Conservation (phyloP, 495 filamentous ascomycete genomes). For the Aspergillus taichungensis region DNA sequence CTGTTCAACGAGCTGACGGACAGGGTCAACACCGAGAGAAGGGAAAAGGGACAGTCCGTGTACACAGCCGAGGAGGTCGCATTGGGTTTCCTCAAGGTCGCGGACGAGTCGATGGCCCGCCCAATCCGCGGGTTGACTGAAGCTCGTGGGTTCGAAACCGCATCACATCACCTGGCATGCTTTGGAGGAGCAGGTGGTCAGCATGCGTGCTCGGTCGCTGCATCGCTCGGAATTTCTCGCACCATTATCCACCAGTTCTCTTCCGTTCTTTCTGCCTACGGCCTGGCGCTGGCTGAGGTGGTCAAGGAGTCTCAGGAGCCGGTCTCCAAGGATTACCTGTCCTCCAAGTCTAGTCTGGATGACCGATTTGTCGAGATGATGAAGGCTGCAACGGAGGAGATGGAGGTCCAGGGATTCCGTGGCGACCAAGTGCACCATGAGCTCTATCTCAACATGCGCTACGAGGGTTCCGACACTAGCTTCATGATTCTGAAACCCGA, state of each 20-base stretch:
- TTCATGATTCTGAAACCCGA: constrained; percentile 42
- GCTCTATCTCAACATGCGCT: constrained; percentile 45
- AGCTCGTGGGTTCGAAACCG: constrained; percentile 41
- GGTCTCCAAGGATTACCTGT: constrained; percentile 27
- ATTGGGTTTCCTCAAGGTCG: constrained; percentile 45
- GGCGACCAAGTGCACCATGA: constrained; percentile 37
- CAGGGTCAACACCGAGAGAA: constrained; percentile 61
- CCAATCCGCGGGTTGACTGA: constrained; percentile 48
- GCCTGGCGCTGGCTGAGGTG: constrained; percentile 44
- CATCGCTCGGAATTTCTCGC: constrained; percentile 39
- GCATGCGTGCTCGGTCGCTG: constrained; percentile 45
- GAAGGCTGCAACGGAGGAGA: constrained; percentile 25
- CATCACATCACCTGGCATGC: constrained; percentile 42
- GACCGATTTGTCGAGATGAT: constrained; percentile 26
- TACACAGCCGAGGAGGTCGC: constrained; percentile 87
- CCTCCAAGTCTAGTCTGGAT: constrained; percentile 26
- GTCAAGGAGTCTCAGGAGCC: constrained; percentile 46
- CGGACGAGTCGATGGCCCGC: constrained; percentile 46
- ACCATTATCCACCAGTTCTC: constrained; percentile 48
- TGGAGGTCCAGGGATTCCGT: constrained; percentile 30
- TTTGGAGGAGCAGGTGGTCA: constrained; percentile 50
- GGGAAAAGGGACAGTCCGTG: constrained; percentile 46
- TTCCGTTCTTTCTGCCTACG: constrained; percentile 45
- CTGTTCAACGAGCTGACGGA: constrained; percentile 70
- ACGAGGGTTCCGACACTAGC: constrained; percentile 44